These are phyloP conservation scores for Colletotrichum navitas DNA, from an alignment of 2,329 filamentous ascomycete species.

Conservation along the genomic window DNA sequence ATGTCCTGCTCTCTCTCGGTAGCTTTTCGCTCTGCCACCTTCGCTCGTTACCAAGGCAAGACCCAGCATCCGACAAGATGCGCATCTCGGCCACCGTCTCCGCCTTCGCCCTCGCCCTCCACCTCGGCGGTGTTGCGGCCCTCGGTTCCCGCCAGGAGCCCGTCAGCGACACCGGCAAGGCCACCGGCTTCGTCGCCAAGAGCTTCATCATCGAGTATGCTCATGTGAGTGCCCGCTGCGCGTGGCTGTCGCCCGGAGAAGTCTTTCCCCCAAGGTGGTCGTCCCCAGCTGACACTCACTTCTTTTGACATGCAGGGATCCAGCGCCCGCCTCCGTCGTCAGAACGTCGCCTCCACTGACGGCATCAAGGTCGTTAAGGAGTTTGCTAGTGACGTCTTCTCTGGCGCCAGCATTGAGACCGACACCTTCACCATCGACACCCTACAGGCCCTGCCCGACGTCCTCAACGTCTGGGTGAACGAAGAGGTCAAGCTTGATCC, in stretches of 20 bases:
- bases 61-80: constrained; percentile 33
- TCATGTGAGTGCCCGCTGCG: constrained; percentile 41
- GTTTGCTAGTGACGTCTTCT: constrained; percentile 48
- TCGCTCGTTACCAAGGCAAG: constrained; percentile 20
- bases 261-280: constrained; percentile 4
- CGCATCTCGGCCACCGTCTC: constrained; percentile 40
- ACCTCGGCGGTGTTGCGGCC: constrained; percentile 33
- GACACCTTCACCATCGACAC: constrained; percentile 47
- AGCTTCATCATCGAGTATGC: constrained; percentile 46
- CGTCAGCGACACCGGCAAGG: not conserved
- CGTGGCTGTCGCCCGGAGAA: constrained; percentile 25
- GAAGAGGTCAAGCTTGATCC: constrained; percentile 42
- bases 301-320: constrained; percentile 15
- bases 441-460: constrained; percentile 50
- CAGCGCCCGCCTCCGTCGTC: constrained; percentile 39
- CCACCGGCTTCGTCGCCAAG: constrained; percentile 32
- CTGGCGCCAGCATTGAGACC: constrained; percentile 48
- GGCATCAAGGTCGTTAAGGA: constrained; percentile 45
- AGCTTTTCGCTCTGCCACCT: constrained; percentile 31
- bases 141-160: constrained; percentile 25
- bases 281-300: constrained; percentile 25
- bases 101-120: constrained; percentile 34
- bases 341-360: constrained; percentile 43
- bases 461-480: constrained; percentile 55
- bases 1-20: not conserved